phyloP scores from a whole-genome alignment of 352 stramenopile genomes.

The Globisporangium spinosum region DNA sequence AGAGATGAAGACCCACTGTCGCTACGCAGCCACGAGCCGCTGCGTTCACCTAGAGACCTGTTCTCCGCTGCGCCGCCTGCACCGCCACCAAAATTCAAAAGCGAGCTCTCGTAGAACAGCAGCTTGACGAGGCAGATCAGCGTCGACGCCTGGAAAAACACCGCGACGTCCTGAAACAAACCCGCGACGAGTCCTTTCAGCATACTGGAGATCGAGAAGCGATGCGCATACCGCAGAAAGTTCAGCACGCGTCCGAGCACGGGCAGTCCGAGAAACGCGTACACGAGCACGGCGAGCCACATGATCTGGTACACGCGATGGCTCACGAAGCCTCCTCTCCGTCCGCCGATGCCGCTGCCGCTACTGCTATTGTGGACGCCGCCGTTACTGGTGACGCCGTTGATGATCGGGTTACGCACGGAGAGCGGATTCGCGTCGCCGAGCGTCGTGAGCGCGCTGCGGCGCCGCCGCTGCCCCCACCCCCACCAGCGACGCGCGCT shows the following conservation, averaged over 20 bases:
- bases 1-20: neutral
- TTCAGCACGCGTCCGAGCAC: slow-evolving; percentile 62
- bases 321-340: slow-evolving; percentile 22
- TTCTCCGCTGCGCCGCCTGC: neutral
- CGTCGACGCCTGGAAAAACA: slow-evolving; percentile 60
- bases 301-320: slow-evolving; percentile 53
- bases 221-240: slow-evolving; percentile 54
- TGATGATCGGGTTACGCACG: slow-evolving; percentile 14
- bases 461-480: slow-evolving; percentile 3
- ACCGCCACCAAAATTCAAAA: slow-evolving; percentile 4
- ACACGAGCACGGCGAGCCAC: slow-evolving; percentile 63
- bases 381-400: slow-evolving; percentile 16
- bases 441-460: slow-evolving; percentile 25
- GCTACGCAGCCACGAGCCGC: slow-evolving; percentile 13
- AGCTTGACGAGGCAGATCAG: slow-evolving; percentile 69
- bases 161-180: slow-evolving; percentile 52
- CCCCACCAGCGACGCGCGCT: slow-evolving; percentile 11
- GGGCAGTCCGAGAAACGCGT: slow-evolving; percentile 59
- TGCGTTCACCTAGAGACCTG: neutral
- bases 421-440: slow-evolving; percentile 12
- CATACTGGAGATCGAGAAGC: slow-evolving; percentile 42
- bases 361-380: neutral
- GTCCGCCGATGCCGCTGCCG: neutral
- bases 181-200: slow-evolving; percentile 44
- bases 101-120: slow-evolving; percentile 34